Percentiles rank a stretch among this genome's conserved stretches.
These are phyloP conservation scores for Aleurites moluccanus DNA, from an alignment of 441 rosid genomes.

Conservation along the genomic window DNA sequence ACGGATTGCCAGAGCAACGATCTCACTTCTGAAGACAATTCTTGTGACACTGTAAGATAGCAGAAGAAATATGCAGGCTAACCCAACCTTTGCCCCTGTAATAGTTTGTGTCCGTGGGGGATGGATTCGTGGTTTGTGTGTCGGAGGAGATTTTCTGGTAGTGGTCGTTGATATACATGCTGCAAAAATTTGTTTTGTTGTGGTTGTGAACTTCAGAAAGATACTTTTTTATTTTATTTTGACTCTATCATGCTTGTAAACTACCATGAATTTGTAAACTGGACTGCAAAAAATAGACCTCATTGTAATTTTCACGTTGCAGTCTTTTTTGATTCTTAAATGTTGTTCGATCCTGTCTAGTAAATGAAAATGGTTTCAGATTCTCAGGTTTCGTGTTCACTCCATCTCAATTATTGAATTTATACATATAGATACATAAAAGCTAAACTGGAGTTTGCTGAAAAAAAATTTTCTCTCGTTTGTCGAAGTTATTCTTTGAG, in stretches of 20 bases:
- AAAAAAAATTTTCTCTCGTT: no score
- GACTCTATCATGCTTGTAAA: neutral
- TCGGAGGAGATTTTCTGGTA: neutral
- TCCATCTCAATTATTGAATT: no score
- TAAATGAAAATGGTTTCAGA: neutral
- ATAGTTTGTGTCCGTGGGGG: neutral
- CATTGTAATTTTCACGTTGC: no score
- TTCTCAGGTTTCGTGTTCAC: no score
- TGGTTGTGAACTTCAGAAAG: neutral
- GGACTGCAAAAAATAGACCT: no score
- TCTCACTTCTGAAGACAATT: constrained; percentile 35
- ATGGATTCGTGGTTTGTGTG: neutral
- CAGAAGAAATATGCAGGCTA: constrained; percentile 18
- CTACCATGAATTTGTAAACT: neutral
- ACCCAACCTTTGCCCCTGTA: constrained; percentile 13
- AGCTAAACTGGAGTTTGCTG: no score
- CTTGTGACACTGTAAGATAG: constrained; percentile 37
- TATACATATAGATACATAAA: no score
- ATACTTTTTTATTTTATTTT: neutral
- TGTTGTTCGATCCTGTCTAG: neutral
- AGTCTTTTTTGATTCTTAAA: no score
- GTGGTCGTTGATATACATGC: no score
- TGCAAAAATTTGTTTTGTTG: neutral
- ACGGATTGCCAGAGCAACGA: constrained; percentile 33
- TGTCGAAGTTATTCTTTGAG: no score